Conservation (phyloP, 225 moss, liverwort and hornwort genomes). For the Pseudisothecium myosuroides region DNA sequence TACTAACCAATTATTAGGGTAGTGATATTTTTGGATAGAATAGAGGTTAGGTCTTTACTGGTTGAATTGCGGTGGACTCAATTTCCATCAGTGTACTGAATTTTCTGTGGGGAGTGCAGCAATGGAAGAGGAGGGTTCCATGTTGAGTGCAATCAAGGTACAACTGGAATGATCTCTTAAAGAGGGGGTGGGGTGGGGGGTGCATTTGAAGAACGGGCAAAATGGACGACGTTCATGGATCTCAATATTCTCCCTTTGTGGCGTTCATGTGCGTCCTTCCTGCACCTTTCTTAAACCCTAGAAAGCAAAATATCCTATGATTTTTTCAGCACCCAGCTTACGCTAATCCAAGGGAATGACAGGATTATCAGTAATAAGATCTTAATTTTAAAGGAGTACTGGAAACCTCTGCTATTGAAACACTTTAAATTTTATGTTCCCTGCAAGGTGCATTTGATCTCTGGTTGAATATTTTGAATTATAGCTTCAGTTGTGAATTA, state of each 20-base stretch:
- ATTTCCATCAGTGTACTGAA: not conserved
- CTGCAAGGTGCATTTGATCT: not conserved
- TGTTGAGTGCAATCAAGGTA: not conserved
- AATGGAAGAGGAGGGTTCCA: not conserved
- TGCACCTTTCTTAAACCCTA: not conserved
- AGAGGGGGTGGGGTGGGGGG: not conserved
- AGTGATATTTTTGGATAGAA: not conserved
- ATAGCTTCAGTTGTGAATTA: not conserved
- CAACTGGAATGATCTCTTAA: not conserved
- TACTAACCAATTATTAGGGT: not conserved
- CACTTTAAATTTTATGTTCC: not conserved
- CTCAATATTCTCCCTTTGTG: conserved; percentile 49
- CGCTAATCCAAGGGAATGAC: not conserved
- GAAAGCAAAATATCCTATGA: not conserved
- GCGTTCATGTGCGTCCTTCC: conserved; percentile 35
- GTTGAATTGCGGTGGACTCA: not conserved
- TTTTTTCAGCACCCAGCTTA: not conserved
- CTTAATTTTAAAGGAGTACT: not conserved
- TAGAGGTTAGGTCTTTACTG: not conserved
- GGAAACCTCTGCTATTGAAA: not conserved
- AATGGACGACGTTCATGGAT: conserved; percentile 39
- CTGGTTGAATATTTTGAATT: not conserved
- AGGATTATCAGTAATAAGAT: not conserved
- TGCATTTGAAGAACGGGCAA: conserved; percentile 8
- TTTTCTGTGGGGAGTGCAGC: not conserved